These are phyloP conservation scores for Neonectria magnoliae DNA, from an alignment of 2,329 filamentous ascomycete species.

Conservation along the genomic window DNA sequence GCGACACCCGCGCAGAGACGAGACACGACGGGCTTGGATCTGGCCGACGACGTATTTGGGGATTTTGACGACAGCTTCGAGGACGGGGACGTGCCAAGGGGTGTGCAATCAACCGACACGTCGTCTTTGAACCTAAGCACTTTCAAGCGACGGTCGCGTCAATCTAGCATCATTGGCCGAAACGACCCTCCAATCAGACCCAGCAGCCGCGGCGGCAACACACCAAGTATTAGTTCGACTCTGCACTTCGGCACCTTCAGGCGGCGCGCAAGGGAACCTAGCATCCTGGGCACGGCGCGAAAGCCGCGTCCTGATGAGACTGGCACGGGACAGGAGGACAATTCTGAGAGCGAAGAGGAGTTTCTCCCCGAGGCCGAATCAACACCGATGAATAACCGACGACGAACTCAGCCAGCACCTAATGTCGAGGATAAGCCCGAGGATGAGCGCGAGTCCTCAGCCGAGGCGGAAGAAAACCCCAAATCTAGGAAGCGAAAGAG, in stretches of 20 bases:
- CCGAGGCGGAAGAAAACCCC: conserved; percentile 41
- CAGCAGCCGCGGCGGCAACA: conserved; percentile 60
- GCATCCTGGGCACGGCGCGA: conserved; percentile 66
- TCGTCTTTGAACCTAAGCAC: conserved; percentile 59
- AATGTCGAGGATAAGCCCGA: conserved; percentile 34
- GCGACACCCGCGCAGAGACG: conserved; percentile 49
- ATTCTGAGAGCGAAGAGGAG: conserved; percentile 56
- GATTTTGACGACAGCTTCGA: conserved; percentile 56
- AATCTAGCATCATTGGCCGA: conserved; percentile 62
- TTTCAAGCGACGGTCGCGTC: conserved; percentile 58
- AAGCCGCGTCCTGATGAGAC: conserved; percentile 51
- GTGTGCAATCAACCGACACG: conserved; percentile 53
- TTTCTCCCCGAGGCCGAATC: conserved; percentile 74
- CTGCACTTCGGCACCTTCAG: conserved; percentile 68
- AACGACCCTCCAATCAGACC: conserved; percentile 63
- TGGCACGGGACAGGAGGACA: conserved; percentile 44
- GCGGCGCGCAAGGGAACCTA: conserved; percentile 67
- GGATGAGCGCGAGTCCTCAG: conserved; percentile 35
- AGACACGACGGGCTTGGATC: conserved; percentile 60
- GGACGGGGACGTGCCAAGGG: conserved; percentile 49
- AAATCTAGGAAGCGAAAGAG: conserved; percentile 67
- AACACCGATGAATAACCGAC: conserved; percentile 65
- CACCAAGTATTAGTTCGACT: conserved; percentile 59
- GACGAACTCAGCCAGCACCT: conserved; percentile 49
- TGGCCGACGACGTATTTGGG: conserved; percentile 60